Conservation (phyloP, 129 eudicot species). For the Chrysanthemum makinoi region DNA sequence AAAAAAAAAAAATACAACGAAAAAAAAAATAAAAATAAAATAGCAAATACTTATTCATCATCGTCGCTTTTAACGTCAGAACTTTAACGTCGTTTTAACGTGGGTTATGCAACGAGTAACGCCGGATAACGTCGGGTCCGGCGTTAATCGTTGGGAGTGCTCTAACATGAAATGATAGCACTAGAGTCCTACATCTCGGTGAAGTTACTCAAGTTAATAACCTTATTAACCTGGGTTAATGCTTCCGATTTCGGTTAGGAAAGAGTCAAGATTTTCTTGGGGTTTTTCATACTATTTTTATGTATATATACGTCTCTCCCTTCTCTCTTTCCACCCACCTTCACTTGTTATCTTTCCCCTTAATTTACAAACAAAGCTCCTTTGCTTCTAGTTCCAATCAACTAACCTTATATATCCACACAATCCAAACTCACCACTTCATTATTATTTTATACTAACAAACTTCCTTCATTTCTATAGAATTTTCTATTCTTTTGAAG, state of each 20-base stretch:
- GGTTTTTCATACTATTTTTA: slow-evolving; percentile 10
- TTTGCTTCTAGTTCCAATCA: slow-evolving; percentile 8
- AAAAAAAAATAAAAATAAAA: too few relatives aligned
- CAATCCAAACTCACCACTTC: slow-evolving; percentile 23
- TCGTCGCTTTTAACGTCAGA: too few relatives aligned
- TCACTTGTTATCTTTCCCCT: slow-evolving; percentile 23
- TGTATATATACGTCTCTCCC: background rate
- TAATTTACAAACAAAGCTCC: slow-evolving; percentile 13
- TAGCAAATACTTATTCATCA: too few relatives aligned
- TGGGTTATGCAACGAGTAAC: too few relatives aligned
- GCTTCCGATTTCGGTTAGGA: background rate
- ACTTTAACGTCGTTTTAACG: too few relatives aligned
- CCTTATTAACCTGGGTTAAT: too few relatives aligned
- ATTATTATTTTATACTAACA: background rate
- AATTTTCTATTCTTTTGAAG: slow-evolving; percentile 2
- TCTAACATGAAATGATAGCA: too few relatives aligned
- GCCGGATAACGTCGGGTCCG: too few relatives aligned
- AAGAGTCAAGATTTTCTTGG: slow-evolving; percentile 22
- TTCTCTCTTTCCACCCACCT: slow-evolving; percentile 43
- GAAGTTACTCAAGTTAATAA: too few relatives aligned
- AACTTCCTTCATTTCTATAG: background rate
- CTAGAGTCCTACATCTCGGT: too few relatives aligned
- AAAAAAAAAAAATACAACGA: too few relatives aligned
- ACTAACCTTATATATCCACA: slow-evolving; percentile 10
- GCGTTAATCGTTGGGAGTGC: too few relatives aligned